A percentile compares a stretch with the other conserved stretches of the same genome.
Conservation (phyloP, 345 rosid species). For the Xanthoceras sorbifolium region DNA sequence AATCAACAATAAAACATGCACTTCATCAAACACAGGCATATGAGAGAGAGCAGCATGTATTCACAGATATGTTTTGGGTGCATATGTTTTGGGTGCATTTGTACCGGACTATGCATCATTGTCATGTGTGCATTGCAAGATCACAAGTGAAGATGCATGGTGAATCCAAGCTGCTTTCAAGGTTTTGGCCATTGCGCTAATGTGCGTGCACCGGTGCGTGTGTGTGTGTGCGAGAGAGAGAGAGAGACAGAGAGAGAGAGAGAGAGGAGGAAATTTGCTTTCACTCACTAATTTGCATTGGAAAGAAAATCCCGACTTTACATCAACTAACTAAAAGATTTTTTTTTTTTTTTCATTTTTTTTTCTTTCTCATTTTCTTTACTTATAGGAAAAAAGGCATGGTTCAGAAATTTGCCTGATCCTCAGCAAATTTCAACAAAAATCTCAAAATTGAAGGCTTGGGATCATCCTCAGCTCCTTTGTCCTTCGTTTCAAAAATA, state of each 20-base stretch:
- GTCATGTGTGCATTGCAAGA: no score
- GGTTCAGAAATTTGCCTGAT: slow-evolving; percentile 65
- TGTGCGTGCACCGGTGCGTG: no score
- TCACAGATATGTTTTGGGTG: no score
- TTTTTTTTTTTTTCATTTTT: slow-evolving; percentile 11
- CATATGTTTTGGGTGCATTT: no score
- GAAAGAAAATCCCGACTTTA: slow-evolving; percentile 64
- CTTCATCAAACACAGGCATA: no score
- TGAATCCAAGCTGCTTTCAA: no score
- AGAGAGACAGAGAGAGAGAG: not conserved
- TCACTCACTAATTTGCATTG: slow-evolving; percentile 38
- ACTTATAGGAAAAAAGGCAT: not conserved
- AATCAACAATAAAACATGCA: no score
- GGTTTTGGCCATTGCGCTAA: no score
- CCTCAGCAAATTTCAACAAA: slow-evolving; percentile 72
- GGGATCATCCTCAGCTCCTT: slow-evolving; percentile 46
- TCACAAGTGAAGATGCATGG: no score
- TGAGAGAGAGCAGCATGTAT: not conserved
- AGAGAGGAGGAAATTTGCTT: slow-evolving; percentile 2
- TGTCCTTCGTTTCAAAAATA: slow-evolving; percentile 54
- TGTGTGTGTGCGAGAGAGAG: not conserved
- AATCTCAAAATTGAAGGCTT: slow-evolving; percentile 83
- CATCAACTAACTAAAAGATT: slow-evolving; percentile 40
- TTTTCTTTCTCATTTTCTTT: not conserved
- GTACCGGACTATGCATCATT: no score